These are phyloP conservation scores for Chlorella sp. DNA, from an alignment of 139 green algal species.

Conservation along the genomic window DNA sequence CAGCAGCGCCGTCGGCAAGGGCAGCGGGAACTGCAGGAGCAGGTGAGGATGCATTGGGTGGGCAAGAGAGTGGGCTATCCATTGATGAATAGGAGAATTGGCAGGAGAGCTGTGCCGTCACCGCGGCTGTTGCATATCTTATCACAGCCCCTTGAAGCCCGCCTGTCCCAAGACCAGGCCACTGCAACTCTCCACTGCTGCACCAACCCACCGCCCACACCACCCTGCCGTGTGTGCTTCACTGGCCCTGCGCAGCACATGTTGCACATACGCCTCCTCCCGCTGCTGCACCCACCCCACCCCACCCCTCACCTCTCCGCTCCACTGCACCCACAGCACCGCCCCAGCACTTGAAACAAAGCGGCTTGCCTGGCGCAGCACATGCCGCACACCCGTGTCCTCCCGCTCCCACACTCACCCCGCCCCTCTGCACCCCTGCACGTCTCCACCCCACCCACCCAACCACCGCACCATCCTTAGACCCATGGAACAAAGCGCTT, in stretches of 20 bases:
- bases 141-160: too few relatives aligned
- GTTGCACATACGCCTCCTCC: not conserved
- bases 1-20: not conserved
- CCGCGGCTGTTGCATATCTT: too few relatives aligned
- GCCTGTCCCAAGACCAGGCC: too few relatives aligned
- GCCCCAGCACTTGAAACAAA: not conserved
- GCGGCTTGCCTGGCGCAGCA: not conserved
- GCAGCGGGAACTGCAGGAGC: slow-evolving; percentile 17
- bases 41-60: not conserved
- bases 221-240: not conserved
- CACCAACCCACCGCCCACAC: not conserved
- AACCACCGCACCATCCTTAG: not conserved
- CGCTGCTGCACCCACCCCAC: not conserved
- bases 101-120: too few relatives aligned
- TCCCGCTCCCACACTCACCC: too few relatives aligned
- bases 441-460: not conserved
- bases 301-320: too few relatives aligned
- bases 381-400: not conserved
- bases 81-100: too few relatives aligned
- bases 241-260: not conserved
- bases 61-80: too few relatives aligned
- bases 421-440: not conserved
- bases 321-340: too few relatives aligned
- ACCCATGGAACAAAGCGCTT: too few relatives aligned
- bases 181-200: too few relatives aligned